Evolutionary conservation across 148 eudicot species (phyloP).

Genomic region (Drosera capensis): DNA sequence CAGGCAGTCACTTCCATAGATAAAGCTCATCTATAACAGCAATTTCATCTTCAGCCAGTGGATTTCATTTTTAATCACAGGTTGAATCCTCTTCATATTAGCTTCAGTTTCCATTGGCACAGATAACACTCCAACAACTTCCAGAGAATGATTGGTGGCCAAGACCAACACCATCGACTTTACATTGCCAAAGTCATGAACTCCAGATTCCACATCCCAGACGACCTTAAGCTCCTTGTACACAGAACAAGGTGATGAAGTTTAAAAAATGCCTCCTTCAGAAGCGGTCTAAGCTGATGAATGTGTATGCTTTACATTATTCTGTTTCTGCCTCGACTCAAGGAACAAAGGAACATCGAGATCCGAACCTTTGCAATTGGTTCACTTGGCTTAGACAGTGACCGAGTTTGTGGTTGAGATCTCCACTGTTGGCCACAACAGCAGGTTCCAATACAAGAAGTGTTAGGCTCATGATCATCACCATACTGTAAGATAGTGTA

Average conservation of each 20-base stretch:
- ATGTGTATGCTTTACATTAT: constrained; percentile 15
- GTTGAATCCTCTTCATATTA: constrained; percentile 15
- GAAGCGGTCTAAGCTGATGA: constrained; percentile 7
- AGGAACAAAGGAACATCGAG: constrained; percentile 15
- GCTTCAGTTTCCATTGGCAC: constrained; percentile 17
- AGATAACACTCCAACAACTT: constrained; percentile 15
- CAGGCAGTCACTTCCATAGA: too few relatives aligned
- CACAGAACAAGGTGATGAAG: constrained; percentile 29
- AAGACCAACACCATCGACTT: constrained; percentile 15
- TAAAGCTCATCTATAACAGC: too few relatives aligned
- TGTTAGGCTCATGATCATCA: constrained; percentile 13
- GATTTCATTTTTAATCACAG: too few relatives aligned
- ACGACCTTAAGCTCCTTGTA: constrained; percentile 41
- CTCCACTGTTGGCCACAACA: constrained; percentile 58
- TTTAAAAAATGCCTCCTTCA: constrained; percentile 12
- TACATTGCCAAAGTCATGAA: constrained; percentile 26
- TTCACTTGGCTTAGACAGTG: constrained; percentile 25
- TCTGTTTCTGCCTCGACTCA: constrained; percentile 15
- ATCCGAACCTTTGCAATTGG: constrained; percentile 20
- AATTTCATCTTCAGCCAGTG: too few relatives aligned
- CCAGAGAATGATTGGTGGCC: constrained; percentile 8
- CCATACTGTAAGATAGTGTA: too few relatives aligned
- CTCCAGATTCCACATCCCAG: constrained; percentile 62
- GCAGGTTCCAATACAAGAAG: constrained; percentile 17
- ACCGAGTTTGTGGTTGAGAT: constrained; percentile 23